Conservation (phyloP, 179 eudicot species). For the Camellia oleifera region DNA sequence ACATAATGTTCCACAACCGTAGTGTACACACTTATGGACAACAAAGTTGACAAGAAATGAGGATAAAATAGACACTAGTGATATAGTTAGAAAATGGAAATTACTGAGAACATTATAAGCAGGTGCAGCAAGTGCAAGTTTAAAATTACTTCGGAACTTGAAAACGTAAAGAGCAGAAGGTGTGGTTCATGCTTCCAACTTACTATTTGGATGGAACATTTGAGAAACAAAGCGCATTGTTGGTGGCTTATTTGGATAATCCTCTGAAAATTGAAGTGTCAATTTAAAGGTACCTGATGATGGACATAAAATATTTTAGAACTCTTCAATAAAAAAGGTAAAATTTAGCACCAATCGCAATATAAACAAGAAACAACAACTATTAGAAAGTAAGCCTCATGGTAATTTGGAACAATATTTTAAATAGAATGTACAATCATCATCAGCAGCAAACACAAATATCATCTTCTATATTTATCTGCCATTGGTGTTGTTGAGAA, state of each 20-base stretch:
- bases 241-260: constrained; percentile 51
- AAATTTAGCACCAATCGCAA: background rate
- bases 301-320: background rate
- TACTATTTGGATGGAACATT: constrained; percentile 53
- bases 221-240: constrained; percentile 51
- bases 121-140: background rate
- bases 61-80: background rate
- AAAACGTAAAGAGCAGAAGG: background rate
- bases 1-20: background rate
- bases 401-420: background rate
- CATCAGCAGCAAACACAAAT: background rate
- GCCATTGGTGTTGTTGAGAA: background rate
- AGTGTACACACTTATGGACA: background rate
- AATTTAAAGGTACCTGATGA: constrained; percentile 42
- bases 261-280: constrained; percentile 44
- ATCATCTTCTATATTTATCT: background rate
- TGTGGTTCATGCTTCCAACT: constrained; percentile 5
- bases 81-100: background rate
- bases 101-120: background rate
- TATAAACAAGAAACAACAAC: background rate
- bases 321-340: background rate
- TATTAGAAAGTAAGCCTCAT: background rate
- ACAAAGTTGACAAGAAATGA: background rate
- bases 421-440: background rate
- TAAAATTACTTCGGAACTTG: background rate